Base-by-base conservation (phyloP, 495 filamentous ascomycete genomes). In the Penicillium atrosanguineum region DNA sequence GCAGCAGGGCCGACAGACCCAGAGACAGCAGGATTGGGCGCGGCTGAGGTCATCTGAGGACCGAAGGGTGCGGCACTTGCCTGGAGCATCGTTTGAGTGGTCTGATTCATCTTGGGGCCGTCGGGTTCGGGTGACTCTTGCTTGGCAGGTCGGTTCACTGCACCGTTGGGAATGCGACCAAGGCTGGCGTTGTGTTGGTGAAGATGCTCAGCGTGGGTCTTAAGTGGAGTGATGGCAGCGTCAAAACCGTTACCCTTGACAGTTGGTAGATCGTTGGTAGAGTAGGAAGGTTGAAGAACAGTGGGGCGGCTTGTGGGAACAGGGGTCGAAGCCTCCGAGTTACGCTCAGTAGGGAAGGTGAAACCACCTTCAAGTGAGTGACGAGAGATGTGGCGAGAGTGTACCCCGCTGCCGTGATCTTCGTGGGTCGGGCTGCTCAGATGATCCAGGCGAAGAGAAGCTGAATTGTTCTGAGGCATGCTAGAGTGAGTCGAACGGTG, bases 181-280 rank as follows among this genome's bases (percentile, higher is more conserved):
- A 94, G 73, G 64, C 79, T 91, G 6, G 84, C 83, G 63, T 90
- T 92, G 71, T 92, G 89, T 48, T 92, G 88, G 50, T 92, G 88
- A 53, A 91, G 80, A 64, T 90, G 84, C 65, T 94, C 87, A 31
- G 87, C 84, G 56, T 83, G 76, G 8, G 84, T 82, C 56, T 85
- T 87, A 3, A 76, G 69, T 16, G 77, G 72, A 4, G 78, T 75
- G 52, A 87, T 83, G 37, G 81, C 76, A 61, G 70, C 63, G 43
- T 72, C 71, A 64, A 69, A 62, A 36, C 71, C 67, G 64, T 76
- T 74, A 26, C 71, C 83, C 77, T 91, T 94, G 57, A 90, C 75
- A 1, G 91, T 95, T n/a, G 93, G 88, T 5, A 97, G 74, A 61
- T 97, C 94, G 65, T 86, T 89, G 19, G 91, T 86, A 2, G 94